Percentiles rank a stretch among this genome's conserved stretches.
Conservation (phyloP, 306 rosid species). For the Fragaria iinumae region DNA sequence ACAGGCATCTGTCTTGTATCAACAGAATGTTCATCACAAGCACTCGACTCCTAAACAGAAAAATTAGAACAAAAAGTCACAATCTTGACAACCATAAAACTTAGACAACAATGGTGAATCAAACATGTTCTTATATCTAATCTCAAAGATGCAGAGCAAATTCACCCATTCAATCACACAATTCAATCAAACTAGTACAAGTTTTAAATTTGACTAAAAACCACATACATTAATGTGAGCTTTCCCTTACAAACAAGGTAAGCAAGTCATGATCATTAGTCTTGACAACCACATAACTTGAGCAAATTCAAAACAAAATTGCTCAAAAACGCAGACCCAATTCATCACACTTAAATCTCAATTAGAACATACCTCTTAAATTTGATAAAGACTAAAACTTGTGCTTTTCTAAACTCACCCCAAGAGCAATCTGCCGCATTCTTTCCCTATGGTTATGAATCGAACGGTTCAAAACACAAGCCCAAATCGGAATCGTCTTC, state of each 20-base stretch:
- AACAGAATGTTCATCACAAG: conserved; percentile 24
- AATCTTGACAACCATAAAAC: conserved; percentile 6
- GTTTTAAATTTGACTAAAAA: too few species aligned
- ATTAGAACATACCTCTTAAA: background rate
- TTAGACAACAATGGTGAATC: background rate
- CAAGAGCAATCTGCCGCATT: conserved; percentile 18
- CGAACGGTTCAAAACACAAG: conserved; percentile 80
- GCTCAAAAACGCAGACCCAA: background rate
- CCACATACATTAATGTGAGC: background rate
- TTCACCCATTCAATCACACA: background rate
- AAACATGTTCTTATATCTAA: background rate
- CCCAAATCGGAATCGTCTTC: conserved; percentile 90
- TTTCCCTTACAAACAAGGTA: background rate
- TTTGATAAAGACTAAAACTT: background rate
- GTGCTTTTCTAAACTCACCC: conserved; percentile 31
- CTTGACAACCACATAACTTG: background rate
- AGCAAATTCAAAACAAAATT: background rate
- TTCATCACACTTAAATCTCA: background rate
- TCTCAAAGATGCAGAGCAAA: background rate
- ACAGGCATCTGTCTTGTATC: conserved; percentile 15
- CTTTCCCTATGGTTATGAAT: conserved; percentile 41
- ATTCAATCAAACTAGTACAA: too few species aligned
- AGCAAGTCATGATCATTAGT: background rate
- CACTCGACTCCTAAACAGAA: conserved; percentile 35
- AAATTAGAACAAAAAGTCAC: background rate